A percentile compares a stretch with the other conserved stretches of the same genome.
Evolutionary conservation across 1,139 yeast species (phyloP).

Genomic region (Blastobotrys illinoisensis): DNA sequence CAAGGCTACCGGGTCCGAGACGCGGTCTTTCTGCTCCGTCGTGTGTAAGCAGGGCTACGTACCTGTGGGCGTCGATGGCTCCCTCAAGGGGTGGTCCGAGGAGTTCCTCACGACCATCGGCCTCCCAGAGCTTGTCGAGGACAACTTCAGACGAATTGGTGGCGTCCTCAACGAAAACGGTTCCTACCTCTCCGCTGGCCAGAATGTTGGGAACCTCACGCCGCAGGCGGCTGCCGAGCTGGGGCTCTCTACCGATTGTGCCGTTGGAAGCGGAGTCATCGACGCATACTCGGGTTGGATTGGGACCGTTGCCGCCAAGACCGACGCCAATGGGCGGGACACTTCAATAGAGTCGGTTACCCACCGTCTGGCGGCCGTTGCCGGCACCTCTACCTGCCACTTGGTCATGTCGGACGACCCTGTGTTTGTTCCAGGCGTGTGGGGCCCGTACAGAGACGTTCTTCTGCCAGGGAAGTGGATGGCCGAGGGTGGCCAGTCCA

Average conservation of each 20-base stretch:
- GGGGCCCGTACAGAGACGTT: slow-evolving; percentile 98
- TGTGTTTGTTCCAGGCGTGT: slow-evolving; percentile 89
- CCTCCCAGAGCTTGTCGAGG: slow-evolving; percentile 68
- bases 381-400: slow-evolving; percentile 97
- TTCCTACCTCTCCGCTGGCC: slow-evolving; percentile 78
- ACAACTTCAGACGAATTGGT: slow-evolving; percentile 74
- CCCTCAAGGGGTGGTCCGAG: slow-evolving; percentile 82
- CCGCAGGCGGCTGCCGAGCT: slow-evolving; percentile 69
- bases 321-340: slow-evolving; percentile 37
- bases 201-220: slow-evolving; percentile 68
- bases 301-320: slow-evolving; percentile 92
- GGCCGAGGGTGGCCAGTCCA: slow-evolving; percentile 98
- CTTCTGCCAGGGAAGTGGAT: slow-evolving; percentile 86
- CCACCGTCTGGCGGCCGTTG: slow-evolving; percentile 93
- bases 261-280: slow-evolving; percentile 91
- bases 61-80: slow-evolving; percentile 84
- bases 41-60: slow-evolving; percentile 95
- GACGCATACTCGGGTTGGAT: slow-evolving; percentile 99
- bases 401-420: slow-evolving; percentile 81
- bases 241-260: slow-evolving; percentile 73
- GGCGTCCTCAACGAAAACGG: slow-evolving; percentile 74
- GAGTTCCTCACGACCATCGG: slow-evolving; percentile 67
- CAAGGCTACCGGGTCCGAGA: slow-evolving; percentile 80
- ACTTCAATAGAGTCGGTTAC: slow-evolving; percentile 45
- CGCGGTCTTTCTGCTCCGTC: slow-evolving; percentile 81